Base-by-base conservation (phyloP, 192 early-diverging fungal species). In the Backusella australiensis region DNA sequence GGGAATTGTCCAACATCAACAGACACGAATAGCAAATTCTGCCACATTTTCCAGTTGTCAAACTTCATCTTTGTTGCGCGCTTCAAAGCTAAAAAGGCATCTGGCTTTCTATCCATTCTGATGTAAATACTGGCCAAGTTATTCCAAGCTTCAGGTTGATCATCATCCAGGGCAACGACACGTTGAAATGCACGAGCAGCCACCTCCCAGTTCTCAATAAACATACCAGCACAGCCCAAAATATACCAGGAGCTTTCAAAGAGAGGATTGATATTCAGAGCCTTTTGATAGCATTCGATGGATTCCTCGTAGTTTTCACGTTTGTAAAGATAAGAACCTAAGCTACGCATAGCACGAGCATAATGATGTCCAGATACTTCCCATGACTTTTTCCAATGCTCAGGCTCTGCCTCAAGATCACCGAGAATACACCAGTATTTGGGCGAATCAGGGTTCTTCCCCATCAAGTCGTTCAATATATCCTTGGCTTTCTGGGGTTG, bases 191-290 rank as follows among this genome's bases (percentile, higher is more conserved):
- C 95, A 21, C 84, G 74, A 14, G 87, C 80, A 7, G 92, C 96
- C 3, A 83, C 81, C 34, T 92, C 88, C 92, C 91, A 97, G 49
- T 96, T 90, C 70, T 90, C 86, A 9, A 85, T 71, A 34, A 92
- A 90, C 88, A 98, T 90, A 2, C 94, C 94, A 17, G 96, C 95
- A 81, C 98, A 99, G 4, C 98, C 98, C 69, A 97, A 84, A 39
- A 99, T 81, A 80, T 95, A 99, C 98, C 98, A 99, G 29, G 96
- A 95, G 77, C 93, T 91, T 77, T 97, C 96, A 83, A 95, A 98
- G 68, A 99, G 77, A 4, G 97, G 93, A 85, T 99, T 99, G 83
- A 99, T 92, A 12, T 80, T 80, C 75, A 99, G 84, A 0, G 96
- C 97, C n/a, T 86, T 83, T 71, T 91, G 79, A 81, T 96, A 98